A percentile compares a stretch with the other conserved stretches of the same genome.
Evolutionary conservation across 2,329 filamentous ascomycete genomes (phyloP).

Genomic region (Ceratocystiopsis minuta): DNA sequence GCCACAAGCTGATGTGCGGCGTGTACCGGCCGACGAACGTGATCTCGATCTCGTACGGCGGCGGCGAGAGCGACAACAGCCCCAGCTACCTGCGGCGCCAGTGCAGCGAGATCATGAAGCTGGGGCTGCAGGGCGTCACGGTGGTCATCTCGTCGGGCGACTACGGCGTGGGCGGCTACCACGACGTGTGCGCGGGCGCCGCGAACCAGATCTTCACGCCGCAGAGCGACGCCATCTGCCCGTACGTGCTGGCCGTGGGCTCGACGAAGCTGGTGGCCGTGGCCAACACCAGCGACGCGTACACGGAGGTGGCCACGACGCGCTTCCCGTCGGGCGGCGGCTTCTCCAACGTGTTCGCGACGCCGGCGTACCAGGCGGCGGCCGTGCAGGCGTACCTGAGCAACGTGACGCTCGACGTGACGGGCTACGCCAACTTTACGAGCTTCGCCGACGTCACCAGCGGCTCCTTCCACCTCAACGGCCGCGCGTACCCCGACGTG

Average conservation of each 20-base stretch:
- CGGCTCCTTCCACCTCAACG: slow-evolving; percentile 13
- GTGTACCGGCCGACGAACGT: slow-evolving; percentile 28
- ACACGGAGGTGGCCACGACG: slow-evolving; percentile 26
- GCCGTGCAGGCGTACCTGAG: slow-evolving; percentile 9
- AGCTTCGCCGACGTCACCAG: no score
- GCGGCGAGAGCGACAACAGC: slow-evolving; percentile 31
- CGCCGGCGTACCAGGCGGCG: slow-evolving; percentile 22
- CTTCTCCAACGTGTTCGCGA: slow-evolving; percentile 27
- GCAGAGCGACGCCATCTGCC: slow-evolving; percentile 27
- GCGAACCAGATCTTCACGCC: slow-evolving; percentile 25
- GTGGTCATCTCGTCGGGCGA: slow-evolving; percentile 34
- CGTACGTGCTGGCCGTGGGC: slow-evolving; percentile 32
- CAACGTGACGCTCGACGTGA: slow-evolving; percentile 22
- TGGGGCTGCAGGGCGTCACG: slow-evolving; percentile 32
- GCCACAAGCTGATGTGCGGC: slow-evolving; percentile 23
- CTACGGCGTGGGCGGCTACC: slow-evolving; percentile 25
- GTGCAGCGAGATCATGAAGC: slow-evolving; percentile 39
- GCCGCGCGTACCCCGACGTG: slow-evolving; percentile 13
- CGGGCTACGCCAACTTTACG: slow-evolving; percentile 19
- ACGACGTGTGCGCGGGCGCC: slow-evolving; percentile 16
- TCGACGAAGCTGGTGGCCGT: slow-evolving; percentile 30
- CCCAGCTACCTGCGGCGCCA: slow-evolving; percentile 30
- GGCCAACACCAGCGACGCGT: slow-evolving; percentile 21
- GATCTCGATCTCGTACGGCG: slow-evolving; percentile 34
- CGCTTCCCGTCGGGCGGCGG: slow-evolving; percentile 25